Evolutionary conservation across 257 asterid species (phyloP).

Genomic region (Gynochthodes officinalis): DNA sequence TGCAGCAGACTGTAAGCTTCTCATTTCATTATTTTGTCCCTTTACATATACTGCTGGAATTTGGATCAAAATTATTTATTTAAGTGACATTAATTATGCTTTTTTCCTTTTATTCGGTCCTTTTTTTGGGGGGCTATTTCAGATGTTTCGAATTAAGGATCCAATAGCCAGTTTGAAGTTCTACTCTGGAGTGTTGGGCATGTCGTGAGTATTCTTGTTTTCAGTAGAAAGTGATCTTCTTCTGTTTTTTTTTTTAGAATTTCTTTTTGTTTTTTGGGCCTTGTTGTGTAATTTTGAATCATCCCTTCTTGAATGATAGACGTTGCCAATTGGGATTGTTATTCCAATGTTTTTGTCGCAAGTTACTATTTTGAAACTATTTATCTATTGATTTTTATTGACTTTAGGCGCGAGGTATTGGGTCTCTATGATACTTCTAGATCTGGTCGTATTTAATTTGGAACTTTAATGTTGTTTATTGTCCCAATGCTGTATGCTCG

Average conservation of each 20-base stretch:
- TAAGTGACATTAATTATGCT: background rate
- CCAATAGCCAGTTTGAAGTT: slow-evolving; percentile 92
- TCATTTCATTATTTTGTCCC: background rate
- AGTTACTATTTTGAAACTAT: background rate
- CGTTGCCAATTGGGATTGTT: background rate
- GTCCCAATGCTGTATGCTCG: background rate
- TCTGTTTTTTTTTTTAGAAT: background rate
- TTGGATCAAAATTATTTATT: background rate
- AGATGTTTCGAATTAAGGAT: slow-evolving; percentile 95
- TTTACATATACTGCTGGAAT: background rate
- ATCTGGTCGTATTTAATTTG: background rate
- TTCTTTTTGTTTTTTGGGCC: background rate
- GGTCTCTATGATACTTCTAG: background rate
- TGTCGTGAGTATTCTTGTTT: slow-evolving; percentile 68
- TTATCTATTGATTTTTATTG: background rate
- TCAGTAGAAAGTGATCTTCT: background rate
- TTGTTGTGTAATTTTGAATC: background rate
- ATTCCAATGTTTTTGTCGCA: background rate
- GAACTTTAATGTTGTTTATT: background rate
- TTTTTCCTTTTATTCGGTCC: slow-evolving; percentile 3
- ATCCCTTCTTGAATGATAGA: background rate
- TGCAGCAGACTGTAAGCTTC: slow-evolving; percentile 80
- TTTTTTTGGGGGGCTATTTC: slow-evolving; percentile 18
- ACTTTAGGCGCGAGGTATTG: background rate
- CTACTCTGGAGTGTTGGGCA: slow-evolving; percentile 88